phyloP scores from a whole-genome alignment of 163 green algal genomes.

The Scenedesmus sp. region DNA sequence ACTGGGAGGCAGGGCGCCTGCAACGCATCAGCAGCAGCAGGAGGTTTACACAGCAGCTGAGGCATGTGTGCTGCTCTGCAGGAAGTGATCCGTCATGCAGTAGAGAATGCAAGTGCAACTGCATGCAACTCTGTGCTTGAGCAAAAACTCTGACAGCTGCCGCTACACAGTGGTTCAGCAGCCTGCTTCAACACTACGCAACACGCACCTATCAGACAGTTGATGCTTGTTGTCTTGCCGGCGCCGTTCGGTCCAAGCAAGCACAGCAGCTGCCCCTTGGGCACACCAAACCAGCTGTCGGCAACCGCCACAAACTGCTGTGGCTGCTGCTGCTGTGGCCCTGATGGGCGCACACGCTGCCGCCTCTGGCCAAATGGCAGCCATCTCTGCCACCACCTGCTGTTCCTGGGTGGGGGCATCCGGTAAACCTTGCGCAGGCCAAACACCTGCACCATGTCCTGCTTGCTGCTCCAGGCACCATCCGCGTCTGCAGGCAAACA shows the following conservation, averaged over 20 bases:
- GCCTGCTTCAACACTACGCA: background rate
- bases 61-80: too few relatives aligned
- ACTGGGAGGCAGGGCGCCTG: conserved; percentile 58
- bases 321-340: conserved; percentile 13
- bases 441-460: conserved; percentile 85
- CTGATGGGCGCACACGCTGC: background rate
- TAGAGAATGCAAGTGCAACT: too few relatives aligned
- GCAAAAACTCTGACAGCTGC: background rate
- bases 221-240: conserved; percentile 92
- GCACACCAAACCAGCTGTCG: conserved; percentile 79
- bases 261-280: conserved; percentile 80
- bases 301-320: conserved; percentile 56
- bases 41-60: background rate
- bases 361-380: background rate
- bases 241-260: conserved; percentile 88
- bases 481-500: conserved; percentile 18
- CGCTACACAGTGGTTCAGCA: background rate
- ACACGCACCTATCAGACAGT: conserved; percentile 78
- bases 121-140: too few relatives aligned
- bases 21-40: background rate
- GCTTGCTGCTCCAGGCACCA: conserved; percentile 12
- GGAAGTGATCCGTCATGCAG: too few relatives aligned
- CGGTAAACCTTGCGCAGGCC: conserved; percentile 86
- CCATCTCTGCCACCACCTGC: conserved; percentile 32
- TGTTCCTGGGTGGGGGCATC: conserved; percentile 48